Evolutionary conservation across 331 rosid species (phyloP), one percentile per base, ranked within the genome.

Genomic region (Malus hybrid): DNA sequence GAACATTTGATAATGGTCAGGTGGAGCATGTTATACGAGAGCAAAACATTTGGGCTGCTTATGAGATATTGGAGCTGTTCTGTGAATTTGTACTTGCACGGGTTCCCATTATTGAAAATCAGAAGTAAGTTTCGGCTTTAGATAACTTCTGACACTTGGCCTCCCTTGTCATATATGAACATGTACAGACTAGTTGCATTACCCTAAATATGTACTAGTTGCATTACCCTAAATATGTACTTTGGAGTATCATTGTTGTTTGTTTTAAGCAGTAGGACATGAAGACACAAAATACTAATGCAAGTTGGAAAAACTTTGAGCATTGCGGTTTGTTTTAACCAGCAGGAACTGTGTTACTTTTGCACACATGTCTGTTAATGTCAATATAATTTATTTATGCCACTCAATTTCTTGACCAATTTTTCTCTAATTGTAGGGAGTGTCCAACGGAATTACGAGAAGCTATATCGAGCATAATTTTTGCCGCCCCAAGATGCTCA

Each of bases 401-500:
- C 46, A 56, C 10, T 29, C 26, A 36, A 16, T 15, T 52, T 66
- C 19, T 36, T 24, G 42, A 58, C 70, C 58, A n/a, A 69, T 75
- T 61, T 46, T 77, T 70, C 79, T 64, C 34, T 39, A 39, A 10
- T 42, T 74, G 74, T 76, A 92, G 99, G 88, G 99, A 94, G 5
- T 94, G 99, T 79, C 99, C 99, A 39, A 26, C 84, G 6, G 99
- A 94, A 81, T 84, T 94, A 84, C 90, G 88, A 85, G 96, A 94
- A 81, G 99, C 99, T 79, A 85, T 92, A 77, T 86, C 99, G 4
- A 94, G 97, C 84, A 87, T 94, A 80, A 90, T 90, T 65, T 94
- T 90, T 90, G 89, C 99, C 78, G 97, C 97, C 74, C 97, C 99
- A 36, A 86, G 97, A 89, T 94, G 99, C 80, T 94, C 97, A 18